Base-by-base conservation (phyloP, 495 filamentous ascomycete genomes). In the Penicillium waksmanii region DNA sequence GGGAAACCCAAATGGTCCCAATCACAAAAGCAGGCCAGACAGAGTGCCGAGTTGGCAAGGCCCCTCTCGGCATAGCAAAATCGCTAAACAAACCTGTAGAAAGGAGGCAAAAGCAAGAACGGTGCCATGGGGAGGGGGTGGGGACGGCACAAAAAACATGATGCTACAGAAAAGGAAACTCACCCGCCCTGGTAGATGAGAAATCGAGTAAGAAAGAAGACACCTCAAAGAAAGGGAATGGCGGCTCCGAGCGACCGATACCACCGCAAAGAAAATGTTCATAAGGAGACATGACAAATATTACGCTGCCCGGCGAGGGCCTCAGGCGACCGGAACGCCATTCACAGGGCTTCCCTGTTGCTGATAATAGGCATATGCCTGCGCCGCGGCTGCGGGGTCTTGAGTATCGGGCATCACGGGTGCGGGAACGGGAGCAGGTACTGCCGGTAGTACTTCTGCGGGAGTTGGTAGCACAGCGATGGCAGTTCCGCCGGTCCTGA, bases 351-450 rank as follows among this genome's bases (percentile, higher is more conserved):
- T 53, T 60, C 77, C 69, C 52, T 79, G 77, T 58, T 78, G 69
- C 54, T 79, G 76, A 53, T 78, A 78, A 60, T 78, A 77, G 38
- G 69, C 71, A 63, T 77, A 74, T 2, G 69, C 58, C 34, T 75
- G 63, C n/a, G 69, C 61, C 7, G 69, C 64, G 17, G 69, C 58
- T 19, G 65, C 58, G 9, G 58, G 61, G 50, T 67, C 64, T 11
- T 65, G 57, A 13, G 53, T 61, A 43, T 8, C n/a, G 15, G 3
- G 40, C 40, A 18, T 43, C 40, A 9, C 40, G 18, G 72, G 48
- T 46, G 57, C 51, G 19, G 60, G 11, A 17, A 47, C 48, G n/a
- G 63, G 60, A 31, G 44, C 44, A 25, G 57, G 47, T 2, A 43
- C 13, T 8, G 64, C 53, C 27, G 67, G 62, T 34, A 62, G 66